Percentiles rank a stretch among this genome's conserved stretches.
Evolutionary conservation across 805 yeast genomes (phyloP).

Genomic region (Blastobotrys peoriensis): DNA sequence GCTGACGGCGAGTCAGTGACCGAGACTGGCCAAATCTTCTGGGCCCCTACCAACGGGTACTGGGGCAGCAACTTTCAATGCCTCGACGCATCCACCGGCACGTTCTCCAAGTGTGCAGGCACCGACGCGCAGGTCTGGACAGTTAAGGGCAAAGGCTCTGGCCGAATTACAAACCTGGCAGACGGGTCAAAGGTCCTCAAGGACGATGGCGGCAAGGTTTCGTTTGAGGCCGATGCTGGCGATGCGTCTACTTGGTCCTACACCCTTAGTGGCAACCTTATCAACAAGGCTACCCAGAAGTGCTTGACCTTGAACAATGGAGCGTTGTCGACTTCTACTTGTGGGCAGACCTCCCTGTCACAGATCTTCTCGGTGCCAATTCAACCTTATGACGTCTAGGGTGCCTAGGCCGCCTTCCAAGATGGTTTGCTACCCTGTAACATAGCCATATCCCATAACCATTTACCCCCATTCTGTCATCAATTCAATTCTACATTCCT

Average conservation of each 20-base stretch:
- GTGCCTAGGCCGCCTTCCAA: too few species aligned
- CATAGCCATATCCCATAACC: too few species aligned
- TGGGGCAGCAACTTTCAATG: background rate
- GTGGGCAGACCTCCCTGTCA: background rate
- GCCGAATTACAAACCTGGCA: background rate
- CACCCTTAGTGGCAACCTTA: background rate
- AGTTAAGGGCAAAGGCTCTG: background rate
- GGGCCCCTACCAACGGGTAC: background rate
- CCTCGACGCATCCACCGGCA: background rate
- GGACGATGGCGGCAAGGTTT: background rate
- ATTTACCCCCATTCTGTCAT: too few species aligned
- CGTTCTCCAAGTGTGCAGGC: background rate
- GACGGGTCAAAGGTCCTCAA: background rate
- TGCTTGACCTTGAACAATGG: constrained; percentile 1
- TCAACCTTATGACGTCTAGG: background rate
- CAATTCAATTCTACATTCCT: too few species aligned
- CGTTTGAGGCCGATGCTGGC: background rate
- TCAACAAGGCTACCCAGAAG: constrained; percentile 3
- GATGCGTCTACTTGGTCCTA: constrained; percentile 2
- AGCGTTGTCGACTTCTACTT: background rate
- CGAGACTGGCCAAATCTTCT: constrained; percentile 3
- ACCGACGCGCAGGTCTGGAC: constrained; percentile 1
- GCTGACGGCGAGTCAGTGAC: background rate
- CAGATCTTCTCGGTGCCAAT: background rate
- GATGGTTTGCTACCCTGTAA: too few species aligned